phyloP scores from a whole-genome alignment of 2,329 filamentous ascomycete species.

The Aspergillus vadensis region DNA sequence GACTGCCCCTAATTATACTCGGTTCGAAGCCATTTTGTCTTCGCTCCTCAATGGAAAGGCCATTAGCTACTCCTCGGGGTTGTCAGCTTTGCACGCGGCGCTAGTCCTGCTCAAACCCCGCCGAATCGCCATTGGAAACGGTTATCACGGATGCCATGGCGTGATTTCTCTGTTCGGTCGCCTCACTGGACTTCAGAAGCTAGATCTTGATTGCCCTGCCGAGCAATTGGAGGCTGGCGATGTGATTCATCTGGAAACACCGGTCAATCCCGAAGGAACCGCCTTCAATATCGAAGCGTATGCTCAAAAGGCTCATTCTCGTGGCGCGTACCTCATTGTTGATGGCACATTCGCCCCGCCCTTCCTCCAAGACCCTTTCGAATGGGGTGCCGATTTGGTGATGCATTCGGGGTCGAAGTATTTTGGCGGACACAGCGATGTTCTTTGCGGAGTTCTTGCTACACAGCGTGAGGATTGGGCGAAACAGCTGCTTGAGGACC shows the following conservation, averaged over 20 bases:
- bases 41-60: slow-evolving; percentile 66
- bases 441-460: slow-evolving; percentile 83
- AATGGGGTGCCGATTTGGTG: slow-evolving; percentile 76
- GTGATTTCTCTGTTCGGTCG: slow-evolving; percentile 74
- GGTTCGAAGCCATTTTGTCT: slow-evolving; percentile 80
- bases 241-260: slow-evolving; percentile 88
- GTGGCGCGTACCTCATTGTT: slow-evolving; percentile 76
- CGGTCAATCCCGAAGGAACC: slow-evolving; percentile 85
- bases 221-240: slow-evolving; percentile 74
- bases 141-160: slow-evolving; percentile 93
- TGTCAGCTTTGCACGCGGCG: slow-evolving; percentile 85
- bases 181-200: slow-evolving; percentile 71
- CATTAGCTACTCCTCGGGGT: slow-evolving; percentile 79
- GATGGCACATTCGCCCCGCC: slow-evolving; percentile 94
- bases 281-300: slow-evolving; percentile 73
- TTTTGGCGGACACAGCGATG: slow-evolving; percentile 89
- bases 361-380: slow-evolving; percentile 82
- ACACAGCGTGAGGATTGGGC: slow-evolving; percentile 63
- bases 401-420: slow-evolving; percentile 98
- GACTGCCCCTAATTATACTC: slow-evolving; percentile 75
- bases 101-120: slow-evolving; percentile 82
- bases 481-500: slow-evolving; percentile 64
- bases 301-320: slow-evolving; percentile 69
- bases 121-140: slow-evolving; percentile 76
- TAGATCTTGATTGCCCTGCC: slow-evolving; percentile 69